Conservation (phyloP, 148 eudicot genomes). For the Chenopodium quinoa region DNA sequence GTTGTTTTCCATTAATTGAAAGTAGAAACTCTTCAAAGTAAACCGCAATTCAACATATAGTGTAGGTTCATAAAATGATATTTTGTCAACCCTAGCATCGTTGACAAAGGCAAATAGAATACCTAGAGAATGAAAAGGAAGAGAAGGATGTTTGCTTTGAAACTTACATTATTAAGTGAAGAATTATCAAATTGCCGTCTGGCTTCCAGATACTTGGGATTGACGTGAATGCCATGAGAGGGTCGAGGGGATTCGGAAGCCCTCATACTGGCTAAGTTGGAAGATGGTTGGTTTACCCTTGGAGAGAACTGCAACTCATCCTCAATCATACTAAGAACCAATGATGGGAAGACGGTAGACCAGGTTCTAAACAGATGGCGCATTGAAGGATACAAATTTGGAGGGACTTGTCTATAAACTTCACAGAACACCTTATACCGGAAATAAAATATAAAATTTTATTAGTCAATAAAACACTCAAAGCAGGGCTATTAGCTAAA, state of each 20-base stretch:
- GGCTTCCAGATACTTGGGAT: constrained; percentile 93
- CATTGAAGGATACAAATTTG: constrained; percentile 68
- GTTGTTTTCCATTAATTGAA: background rate
- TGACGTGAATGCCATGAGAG: constrained; percentile 92
- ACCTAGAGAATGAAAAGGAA: background rate
- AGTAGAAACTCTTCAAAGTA: background rate
- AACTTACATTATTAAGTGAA: constrained; percentile 56
- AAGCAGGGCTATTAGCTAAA: background rate
- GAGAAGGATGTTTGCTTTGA: constrained; percentile 9
- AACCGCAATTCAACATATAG: background rate
- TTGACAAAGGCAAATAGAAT: background rate
- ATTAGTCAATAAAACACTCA: constrained; percentile 2
- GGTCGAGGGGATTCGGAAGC: constrained; percentile 92
- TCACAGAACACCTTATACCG: constrained; percentile 69
- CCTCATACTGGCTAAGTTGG: constrained; percentile 43
- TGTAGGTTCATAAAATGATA: too few species aligned
- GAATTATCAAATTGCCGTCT: constrained; percentile 60
- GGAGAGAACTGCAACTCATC: constrained; percentile 67
- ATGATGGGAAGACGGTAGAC: constrained; percentile 73
- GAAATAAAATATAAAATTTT: background rate
- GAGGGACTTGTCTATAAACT: constrained; percentile 71
- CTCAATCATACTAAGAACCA: constrained; percentile 76
- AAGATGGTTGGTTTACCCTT: constrained; percentile 46
- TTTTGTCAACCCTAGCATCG: background rate
- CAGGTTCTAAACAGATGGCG: constrained; percentile 91